phyloP scores from a whole-genome alignment of 208 protist genomes.

The Trypanosoma boissoni region DNA sequence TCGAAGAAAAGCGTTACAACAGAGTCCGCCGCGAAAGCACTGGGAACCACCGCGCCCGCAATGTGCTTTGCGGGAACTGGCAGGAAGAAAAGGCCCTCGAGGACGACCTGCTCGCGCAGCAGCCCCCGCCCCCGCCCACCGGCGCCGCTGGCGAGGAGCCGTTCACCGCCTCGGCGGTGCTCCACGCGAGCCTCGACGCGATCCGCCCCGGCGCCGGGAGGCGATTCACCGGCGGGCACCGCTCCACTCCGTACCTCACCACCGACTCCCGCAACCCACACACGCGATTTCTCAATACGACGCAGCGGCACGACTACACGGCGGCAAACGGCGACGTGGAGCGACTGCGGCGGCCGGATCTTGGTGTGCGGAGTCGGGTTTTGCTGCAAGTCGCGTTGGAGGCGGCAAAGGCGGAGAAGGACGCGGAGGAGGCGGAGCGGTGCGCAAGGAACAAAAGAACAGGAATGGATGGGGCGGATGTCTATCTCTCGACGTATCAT shows the following conservation, averaged over 20 bases:
- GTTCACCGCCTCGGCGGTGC: conserved; percentile 11
- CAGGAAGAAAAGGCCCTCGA: conserved; percentile 78
- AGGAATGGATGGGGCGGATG: conserved; percentile 5
- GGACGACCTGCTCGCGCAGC: conserved; percentile 57
- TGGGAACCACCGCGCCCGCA: conserved; percentile 25
- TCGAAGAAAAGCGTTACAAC: conserved; percentile 90
- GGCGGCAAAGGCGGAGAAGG: conserved; percentile 46
- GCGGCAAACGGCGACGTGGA: conserved; percentile 48
- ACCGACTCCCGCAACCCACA: conserved; percentile 44
- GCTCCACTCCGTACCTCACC: conserved; percentile 77
- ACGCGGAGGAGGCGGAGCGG: conserved; percentile 13
- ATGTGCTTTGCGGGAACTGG: conserved; percentile 89
- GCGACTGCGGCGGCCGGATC: conserved; percentile 40
- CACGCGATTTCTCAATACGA: conserved; percentile 49
- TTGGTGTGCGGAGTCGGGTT: conserved; percentile 69
- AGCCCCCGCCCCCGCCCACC: conserved; percentile 29
- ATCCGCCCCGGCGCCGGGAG: conserved; percentile 51
- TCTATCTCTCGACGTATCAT: conserved; percentile 27
- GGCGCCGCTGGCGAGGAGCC: conserved; percentile 2
- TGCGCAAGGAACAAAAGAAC: conserved; percentile 10
- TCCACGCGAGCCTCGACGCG: conserved; percentile 48
- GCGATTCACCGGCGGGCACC: conserved; percentile 57
- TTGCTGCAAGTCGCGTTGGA: conserved; percentile 53
- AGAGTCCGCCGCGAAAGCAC: conserved; percentile 42
- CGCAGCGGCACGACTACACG: conserved; percentile 72